Conservation (phyloP, 768 basidiomycete genomes). For the Phlebiopsis gigantea region DNA sequence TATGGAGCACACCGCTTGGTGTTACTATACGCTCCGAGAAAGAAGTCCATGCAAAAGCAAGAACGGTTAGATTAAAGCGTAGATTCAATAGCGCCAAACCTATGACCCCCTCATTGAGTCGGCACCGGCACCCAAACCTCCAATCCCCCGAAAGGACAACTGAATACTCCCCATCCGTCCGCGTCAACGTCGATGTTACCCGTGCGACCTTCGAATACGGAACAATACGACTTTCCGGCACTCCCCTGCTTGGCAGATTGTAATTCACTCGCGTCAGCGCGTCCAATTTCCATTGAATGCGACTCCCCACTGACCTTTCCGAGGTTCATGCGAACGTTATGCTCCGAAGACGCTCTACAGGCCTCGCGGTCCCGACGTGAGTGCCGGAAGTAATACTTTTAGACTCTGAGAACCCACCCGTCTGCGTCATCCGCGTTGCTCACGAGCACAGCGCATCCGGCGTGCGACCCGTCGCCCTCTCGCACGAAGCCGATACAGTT, state of each 20-base stretch:
- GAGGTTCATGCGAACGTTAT: constrained; percentile 62
- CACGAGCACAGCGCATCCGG: constrained; percentile 66
- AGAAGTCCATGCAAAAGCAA: too few relatives aligned
- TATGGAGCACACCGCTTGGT: too few relatives aligned
- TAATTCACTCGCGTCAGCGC: constrained; percentile 17
- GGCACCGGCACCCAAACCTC: constrained; percentile 50
- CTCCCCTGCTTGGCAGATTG: constrained; percentile 23
- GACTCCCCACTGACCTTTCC: constrained; percentile 41
- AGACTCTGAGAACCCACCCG: constrained; percentile 1
- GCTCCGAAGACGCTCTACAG: constrained; percentile 28
- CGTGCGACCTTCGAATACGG: constrained; percentile 41
- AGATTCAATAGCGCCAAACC: neutral
- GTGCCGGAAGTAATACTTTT: neutral
- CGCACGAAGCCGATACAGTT: constrained; percentile 79
- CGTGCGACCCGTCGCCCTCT: constrained; percentile 45
- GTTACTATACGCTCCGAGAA: too few relatives aligned
- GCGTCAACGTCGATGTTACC: constrained; percentile 40
- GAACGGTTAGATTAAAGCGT: too few relatives aligned
- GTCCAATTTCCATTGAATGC: neutral
- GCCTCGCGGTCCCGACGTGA: neutral
- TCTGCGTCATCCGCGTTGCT: constrained; percentile 41
- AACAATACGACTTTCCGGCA: constrained; percentile 35
- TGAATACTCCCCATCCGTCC: constrained; percentile 64
- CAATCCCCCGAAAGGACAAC: constrained; percentile 48
- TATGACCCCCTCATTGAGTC: neutral